phyloP scores from a whole-genome alignment of 1,284 basidiomycete species.

The Pseudozyma pruni region DNA sequence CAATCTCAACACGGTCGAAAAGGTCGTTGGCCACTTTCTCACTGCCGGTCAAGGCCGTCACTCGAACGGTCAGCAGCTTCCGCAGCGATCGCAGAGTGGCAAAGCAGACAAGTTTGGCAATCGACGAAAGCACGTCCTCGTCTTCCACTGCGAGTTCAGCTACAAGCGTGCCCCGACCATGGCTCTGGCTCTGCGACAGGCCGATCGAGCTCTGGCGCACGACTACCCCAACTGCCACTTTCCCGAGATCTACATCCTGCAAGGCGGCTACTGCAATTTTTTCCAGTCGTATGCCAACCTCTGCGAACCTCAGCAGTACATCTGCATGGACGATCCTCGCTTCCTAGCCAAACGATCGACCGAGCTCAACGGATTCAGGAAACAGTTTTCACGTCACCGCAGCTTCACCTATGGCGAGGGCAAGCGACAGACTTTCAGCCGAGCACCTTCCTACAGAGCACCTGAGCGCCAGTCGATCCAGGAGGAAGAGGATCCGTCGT shows the following conservation, averaged over 20 bases:
- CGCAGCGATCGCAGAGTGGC: constrained; percentile 75
- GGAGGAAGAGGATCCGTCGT: constrained; percentile 39
- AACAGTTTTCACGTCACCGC: constrained; percentile 71
- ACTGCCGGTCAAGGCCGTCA: constrained; percentile 71
- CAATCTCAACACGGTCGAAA: constrained; percentile 86
- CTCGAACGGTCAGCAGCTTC: constrained; percentile 45
- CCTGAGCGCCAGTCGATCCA: constrained; percentile 24
- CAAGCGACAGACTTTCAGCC: constrained; percentile 13
- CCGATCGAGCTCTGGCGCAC: constrained; percentile 85
- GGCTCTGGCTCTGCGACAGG: constrained; percentile 91
- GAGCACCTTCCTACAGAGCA: not conserved
- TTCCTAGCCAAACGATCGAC: constrained; percentile 81
- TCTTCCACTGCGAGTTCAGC: constrained; percentile 99
- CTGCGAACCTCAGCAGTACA: constrained; percentile 85
- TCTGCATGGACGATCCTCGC: constrained; percentile 92
- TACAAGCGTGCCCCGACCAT: constrained; percentile 94
- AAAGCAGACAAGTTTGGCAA: constrained; percentile 72
- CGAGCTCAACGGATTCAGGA: constrained; percentile 88
- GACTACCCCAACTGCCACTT: constrained; percentile 93
- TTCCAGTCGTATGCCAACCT: constrained; percentile 76
- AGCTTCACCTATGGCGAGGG: constrained; percentile 63
- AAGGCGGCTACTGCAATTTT: constrained; percentile 93
- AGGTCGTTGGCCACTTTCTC: constrained; percentile 84
- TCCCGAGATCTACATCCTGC: constrained; percentile 94
- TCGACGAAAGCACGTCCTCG: constrained; percentile 79